Conservation (phyloP, 345 rosid species). For the Syzygium oleosum region DNA sequence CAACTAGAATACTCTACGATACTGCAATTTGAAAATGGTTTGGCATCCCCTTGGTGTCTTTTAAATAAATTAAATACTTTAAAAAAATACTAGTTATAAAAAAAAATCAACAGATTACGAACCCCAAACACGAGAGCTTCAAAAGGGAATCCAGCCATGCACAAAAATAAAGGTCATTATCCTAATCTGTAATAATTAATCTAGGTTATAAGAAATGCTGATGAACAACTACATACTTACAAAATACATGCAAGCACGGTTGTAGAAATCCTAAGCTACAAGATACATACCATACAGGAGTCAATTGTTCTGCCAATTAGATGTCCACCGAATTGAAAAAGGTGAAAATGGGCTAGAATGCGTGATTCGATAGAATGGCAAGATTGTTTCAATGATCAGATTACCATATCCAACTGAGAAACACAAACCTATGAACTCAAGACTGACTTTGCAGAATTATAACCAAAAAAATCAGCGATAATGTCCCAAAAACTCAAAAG, state of each 20-base stretch:
- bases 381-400: background rate
- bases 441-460: background rate
- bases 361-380: background rate
- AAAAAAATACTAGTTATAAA: background rate
- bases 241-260: background rate
- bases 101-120: background rate
- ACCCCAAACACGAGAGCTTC: background rate
- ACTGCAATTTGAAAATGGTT: background rate
- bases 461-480: background rate
- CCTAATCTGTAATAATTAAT: background rate
- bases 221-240: background rate
- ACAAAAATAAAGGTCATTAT: background rate
- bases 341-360: background rate
- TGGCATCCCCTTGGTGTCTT: background rate
- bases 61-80: background rate
- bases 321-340: background rate
- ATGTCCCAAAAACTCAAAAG: background rate
- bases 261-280: background rate
- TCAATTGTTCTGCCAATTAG: background rate
- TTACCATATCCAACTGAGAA: background rate
- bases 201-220: background rate
- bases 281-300: background rate
- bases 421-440: background rate
- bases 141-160: background rate
- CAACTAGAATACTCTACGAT: background rate